Base-by-base conservation (phyloP, 129 eudicot genomes). In the Flaveria ramosissima region DNA sequence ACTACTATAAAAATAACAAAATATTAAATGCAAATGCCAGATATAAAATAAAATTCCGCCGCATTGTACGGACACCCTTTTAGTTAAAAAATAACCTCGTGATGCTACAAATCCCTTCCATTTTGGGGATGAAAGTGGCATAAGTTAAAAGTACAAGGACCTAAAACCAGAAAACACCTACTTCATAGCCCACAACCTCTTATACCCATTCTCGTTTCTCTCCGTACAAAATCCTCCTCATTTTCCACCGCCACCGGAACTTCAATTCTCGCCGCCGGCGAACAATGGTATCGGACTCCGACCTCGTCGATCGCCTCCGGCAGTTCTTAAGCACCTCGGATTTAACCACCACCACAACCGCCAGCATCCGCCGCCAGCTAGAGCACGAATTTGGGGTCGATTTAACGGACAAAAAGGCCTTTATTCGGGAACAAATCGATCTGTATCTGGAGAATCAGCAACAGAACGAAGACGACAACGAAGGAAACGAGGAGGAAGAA, bases 321-420 rank as follows among this genome's bases (percentile, higher is more conserved):
- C 83, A 89, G 41, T 70, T 84, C 70, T 74, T 94, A 1, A 73
- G 82, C 82, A 72, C 86, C 21, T 81, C 98, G 56, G 97, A 93
- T 85, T 78, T 93, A 41, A 83, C 76, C 82, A 90, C 88, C 30
- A 90, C 97, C 47, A 93, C 97, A 23, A 89, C 88, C 14, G 75
- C 88, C 0, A 82, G 56, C 78, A 84, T 90, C 0, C 96, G 96
- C 63, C 88, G 93, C 62, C 80, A 63, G 46, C 84, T 94, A 2
- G 98, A 94, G 80, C 85, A 84, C 1, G 93, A 91, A 32, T 91
- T 94, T 42, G 96, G 92, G 48, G 76, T 89, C 72, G 93, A 87
- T 87, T 89, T 94, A 77, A 83, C 91, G 14, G 85, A 87, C 2
- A 91, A 84, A 73, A 94, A 91, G 81, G 78, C 84, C 27, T 88